Evolutionary conservation across 2,329 filamentous ascomycete species (phyloP), one percentile per base, ranked within the genome.

Genomic region (Sporothrix luriei): DNA sequence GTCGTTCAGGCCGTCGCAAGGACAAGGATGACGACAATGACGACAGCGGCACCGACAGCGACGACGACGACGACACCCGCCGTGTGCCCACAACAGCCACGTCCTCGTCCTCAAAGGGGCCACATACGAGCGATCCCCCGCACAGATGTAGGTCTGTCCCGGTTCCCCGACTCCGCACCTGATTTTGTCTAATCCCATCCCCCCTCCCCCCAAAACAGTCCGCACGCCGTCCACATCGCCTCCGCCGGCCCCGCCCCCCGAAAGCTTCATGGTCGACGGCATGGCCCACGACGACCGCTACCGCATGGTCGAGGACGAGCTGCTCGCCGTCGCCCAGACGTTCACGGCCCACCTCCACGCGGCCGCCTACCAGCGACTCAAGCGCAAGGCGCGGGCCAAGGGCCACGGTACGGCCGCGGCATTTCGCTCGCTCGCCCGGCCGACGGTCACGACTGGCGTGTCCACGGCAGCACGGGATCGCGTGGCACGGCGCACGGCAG

Each of bases 251-350:
- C 75, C 76, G 19, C 74, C 74, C 1, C 66, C 70, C 0, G 77
- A 79, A 66, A 74, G 87, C 40, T 83, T 83, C 76, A 93, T 94
- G 90, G 80, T 82, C 2, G 83, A 87, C 61, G 89, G 88, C 2
- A 78, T 85, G n/a, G 81, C 85, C 4, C 78, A 84, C n/a, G 92
- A 95, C 77, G 91, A 94, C 76, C 80, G 80, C 68, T 94, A 87
- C 78, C 89, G 91, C 75, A 94, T 94, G 90, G 92, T 95, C 0
- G 92, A 94, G 78, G 92, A 95, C 74, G 91, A 94, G 74, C 87
- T 95, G 72, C 80, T 90, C 24, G 80, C 84, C 19, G 86, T 88
- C 0, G 91, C 91, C 0, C 85, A 87, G 67, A 80, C 82, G 2
- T 94, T 92, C 78, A 94, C 91, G 0, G 84, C 85, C 5, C 91